Conservation (phyloP, 2,329 filamentous ascomycete genomes). For the Rhynchosporium graminicola region DNA sequence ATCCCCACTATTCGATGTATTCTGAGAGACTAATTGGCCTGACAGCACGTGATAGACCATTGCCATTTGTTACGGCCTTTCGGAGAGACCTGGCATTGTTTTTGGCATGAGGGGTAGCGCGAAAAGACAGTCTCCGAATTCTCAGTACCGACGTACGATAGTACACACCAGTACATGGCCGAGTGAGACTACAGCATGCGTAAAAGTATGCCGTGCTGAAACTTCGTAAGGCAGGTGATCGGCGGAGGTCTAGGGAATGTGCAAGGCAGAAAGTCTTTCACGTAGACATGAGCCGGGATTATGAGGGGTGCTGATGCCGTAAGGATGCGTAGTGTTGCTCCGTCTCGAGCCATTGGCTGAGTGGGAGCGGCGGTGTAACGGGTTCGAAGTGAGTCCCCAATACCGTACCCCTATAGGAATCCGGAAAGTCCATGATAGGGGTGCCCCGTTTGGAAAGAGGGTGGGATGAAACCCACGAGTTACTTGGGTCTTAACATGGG, state of each 20-base stretch:
- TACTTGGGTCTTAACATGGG: slow-evolving; percentile 16
- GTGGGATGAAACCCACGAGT: slow-evolving; percentile 17
- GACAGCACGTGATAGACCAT: too few relatives aligned
- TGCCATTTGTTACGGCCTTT: too few relatives aligned
- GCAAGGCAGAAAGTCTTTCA: slow-evolving; percentile 22
- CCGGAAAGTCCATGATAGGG: neutral
- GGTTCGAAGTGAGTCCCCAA: slow-evolving; percentile 16
- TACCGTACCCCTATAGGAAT: neutral
- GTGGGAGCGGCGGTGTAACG: slow-evolving; percentile 29
- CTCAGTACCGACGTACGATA: too few relatives aligned
- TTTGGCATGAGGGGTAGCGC: too few relatives aligned
- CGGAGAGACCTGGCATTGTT: too few relatives aligned
- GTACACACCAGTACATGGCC: slow-evolving; percentile 16
- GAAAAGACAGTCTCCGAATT: too few relatives aligned
- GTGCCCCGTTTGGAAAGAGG: slow-evolving; percentile 2
- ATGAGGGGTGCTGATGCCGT: slow-evolving; percentile 9
- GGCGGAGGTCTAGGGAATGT: slow-evolving; percentile 24
- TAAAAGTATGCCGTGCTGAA: slow-evolving; percentile 4
- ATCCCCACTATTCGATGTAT: too few relatives aligned
- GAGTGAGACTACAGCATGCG: slow-evolving; percentile 22
- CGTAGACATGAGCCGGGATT: slow-evolving; percentile 7
- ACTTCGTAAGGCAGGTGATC: slow-evolving; percentile 15
- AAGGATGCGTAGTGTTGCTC: slow-evolving; percentile 11
- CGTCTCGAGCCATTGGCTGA: slow-evolving; percentile 22
- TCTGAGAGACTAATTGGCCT: too few relatives aligned